Base-by-base conservation (phyloP, 495 filamentous ascomycete genomes). In the Acidomyces sp. region DNA sequence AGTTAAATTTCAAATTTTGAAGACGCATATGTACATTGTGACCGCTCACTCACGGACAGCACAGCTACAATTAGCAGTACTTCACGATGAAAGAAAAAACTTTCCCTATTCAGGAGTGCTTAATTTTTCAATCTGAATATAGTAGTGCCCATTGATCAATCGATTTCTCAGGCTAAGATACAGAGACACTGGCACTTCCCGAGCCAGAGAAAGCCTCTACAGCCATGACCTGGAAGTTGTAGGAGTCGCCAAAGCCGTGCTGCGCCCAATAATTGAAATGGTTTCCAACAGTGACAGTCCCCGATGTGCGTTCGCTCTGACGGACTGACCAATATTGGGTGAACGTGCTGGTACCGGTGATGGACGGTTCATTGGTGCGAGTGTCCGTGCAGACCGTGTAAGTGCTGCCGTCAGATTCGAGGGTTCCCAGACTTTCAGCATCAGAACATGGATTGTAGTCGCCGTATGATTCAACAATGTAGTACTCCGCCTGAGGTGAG, bases 181-280 rank as follows among this genome's bases (percentile, higher is more conserved):
- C 43, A 12, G 43, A 37, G 15, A 51, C 30, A 16, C 26, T 46
- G 25, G 42, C 33, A 15, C 15, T 37, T 6, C 48, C 43, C 25
- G 47, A 27, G 30, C 49, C 46, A 16, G 29, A 20, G 28, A 45
- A 51, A 23, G 47, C 55, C 36, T 56, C 56, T 9, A 46, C 52
- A 21, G 56, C 56, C 19, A 59, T 33, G 40, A 59, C 52, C 46
- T 49, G 46, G 39, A 53, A 59, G 43, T 59, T 39, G 44, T 51
- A 54, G 10, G 35, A 46, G 10, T 77, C 52, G 13, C 55, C 52
- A 55, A 80, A 61, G 4, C 70, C 70, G 26, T 57, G 45, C 18
- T 37, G 38, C 2, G 52, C 49, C 77, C 78, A 82, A 18, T 73
- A 74, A 51, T 72, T 62, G 55, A 82, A 80, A 62, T 80, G 77